A percentile compares a stretch with the other conserved stretches of the same genome.
These are phyloP conservation scores for Komagataea norvegica DNA, from an alignment of 1,139 yeast species.

Conservation along the genomic window DNA sequence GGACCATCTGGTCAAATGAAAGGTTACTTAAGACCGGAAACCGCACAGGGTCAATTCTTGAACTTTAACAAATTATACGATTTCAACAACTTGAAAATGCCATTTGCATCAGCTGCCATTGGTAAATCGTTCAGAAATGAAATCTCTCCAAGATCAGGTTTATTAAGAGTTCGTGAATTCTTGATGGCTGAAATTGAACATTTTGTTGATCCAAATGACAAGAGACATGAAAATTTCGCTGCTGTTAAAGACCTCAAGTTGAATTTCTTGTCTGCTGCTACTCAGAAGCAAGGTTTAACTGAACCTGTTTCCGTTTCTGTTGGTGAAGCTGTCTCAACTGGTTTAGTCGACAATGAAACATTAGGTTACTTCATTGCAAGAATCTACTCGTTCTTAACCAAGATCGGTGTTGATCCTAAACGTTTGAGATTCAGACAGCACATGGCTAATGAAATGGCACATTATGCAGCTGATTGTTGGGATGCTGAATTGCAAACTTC, in stretches of 20 bases:
- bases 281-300: constrained; percentile 83
- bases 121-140: constrained; percentile 99
- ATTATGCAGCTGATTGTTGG: constrained; percentile 99
- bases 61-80: constrained; percentile 92
- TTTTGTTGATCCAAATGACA: constrained; percentile 89
- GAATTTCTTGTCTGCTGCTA: constrained; percentile 75
- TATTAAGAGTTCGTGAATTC: constrained; percentile 96
- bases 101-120: constrained; percentile 97
- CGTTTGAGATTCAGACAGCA: constrained; percentile 97
- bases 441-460: constrained; percentile 99
- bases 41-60: constrained; percentile 98
- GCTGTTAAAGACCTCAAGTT: constrained; percentile 72
- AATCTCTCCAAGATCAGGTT: constrained; percentile 96
- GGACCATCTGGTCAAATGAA: constrained; percentile 97
- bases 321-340: constrained; percentile 84
- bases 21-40: constrained; percentile 97
- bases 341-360: constrained; percentile 94
- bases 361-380: constrained; percentile 95
- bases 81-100: constrained; percentile 94
- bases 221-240: constrained; percentile 73
- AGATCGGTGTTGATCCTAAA: constrained; percentile 83
- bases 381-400: constrained; percentile 75
- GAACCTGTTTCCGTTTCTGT: constrained; percentile 58
- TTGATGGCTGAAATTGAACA: constrained; percentile 99
- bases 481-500: constrained; percentile 96